A percentile compares a stretch with the other conserved stretches of the same genome.
Evolutionary conservation across 176 grass and related monocot genomes (phyloP).

Genomic region (Oryza coarctata): DNA sequence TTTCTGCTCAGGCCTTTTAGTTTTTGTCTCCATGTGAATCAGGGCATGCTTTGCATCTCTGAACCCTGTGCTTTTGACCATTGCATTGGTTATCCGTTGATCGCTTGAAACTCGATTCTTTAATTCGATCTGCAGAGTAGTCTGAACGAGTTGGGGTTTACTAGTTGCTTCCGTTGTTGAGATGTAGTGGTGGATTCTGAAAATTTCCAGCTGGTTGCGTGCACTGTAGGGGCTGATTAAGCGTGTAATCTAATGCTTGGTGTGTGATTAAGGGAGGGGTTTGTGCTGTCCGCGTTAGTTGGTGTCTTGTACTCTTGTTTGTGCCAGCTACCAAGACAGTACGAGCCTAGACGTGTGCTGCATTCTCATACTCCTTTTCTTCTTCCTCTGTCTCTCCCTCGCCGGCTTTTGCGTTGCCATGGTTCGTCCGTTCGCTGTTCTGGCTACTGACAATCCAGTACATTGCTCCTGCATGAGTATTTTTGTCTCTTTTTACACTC

Average conservation of each 20-base stretch:
- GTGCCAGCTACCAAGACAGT: conserved; percentile 45
- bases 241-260: conserved; percentile 43
- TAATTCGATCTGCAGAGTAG: neutral
- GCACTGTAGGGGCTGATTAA: conserved; percentile 37
- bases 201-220: conserved; percentile 24
- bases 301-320: conserved; percentile 37
- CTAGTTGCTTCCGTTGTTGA: neutral
- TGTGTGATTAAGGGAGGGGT: conserved; percentile 45
- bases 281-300: conserved; percentile 56
- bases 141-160: neutral
- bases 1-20: conserved; percentile 4
- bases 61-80: neutral
- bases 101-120: neutral
- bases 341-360: conserved; percentile 33
- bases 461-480: neutral
- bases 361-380: neutral
- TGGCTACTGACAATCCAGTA: neutral
- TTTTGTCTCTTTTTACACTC: neutral
- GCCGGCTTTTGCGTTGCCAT: neutral
- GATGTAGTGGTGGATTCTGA: neutral
- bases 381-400: neutral
- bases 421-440: neutral
- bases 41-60: conserved; percentile 2
- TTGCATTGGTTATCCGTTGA: neutral
- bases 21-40: neutral